phyloP scores from a whole-genome alignment of 2,329 filamentous ascomycete genomes.

The Fusarium circinatum region DNA sequence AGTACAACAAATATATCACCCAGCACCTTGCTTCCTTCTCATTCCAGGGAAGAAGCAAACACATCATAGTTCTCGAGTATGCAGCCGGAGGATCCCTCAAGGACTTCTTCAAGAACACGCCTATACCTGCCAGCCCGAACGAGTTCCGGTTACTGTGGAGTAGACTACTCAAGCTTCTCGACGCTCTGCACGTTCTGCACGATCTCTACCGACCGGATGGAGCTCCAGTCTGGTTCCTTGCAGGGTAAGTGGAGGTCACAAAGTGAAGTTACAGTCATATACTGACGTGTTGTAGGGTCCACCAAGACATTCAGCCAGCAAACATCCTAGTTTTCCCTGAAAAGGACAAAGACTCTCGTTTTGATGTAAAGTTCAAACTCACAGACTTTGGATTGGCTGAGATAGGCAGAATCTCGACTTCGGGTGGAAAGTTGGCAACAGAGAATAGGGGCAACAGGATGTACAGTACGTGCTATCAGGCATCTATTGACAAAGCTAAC shows the following conservation, averaged over 20 bases:
- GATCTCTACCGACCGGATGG: not conserved
- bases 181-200: not conserved
- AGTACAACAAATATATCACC: not conserved
- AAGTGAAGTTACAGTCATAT: not conserved
- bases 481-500: not conserved
- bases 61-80: conserved; percentile 6
- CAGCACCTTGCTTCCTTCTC: conserved; percentile 2
- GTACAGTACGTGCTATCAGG: conserved; percentile 2
- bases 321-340: conserved; percentile 23
- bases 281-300: not conserved
- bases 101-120: not conserved
- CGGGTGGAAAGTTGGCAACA: not conserved
- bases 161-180: not conserved
- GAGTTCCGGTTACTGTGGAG: not conserved
- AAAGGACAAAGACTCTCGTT: rapidly evolving
- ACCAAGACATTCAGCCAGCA: conserved; percentile 15
- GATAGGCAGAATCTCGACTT: not conserved
- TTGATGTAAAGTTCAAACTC: conserved; percentile 6
- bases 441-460: conserved; percentile 9
- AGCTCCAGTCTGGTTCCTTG: not conserved
- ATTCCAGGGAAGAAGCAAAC: not conserved
- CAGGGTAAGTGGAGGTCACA: rapidly evolving
- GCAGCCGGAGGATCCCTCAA: not conserved
- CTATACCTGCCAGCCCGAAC: not conserved
- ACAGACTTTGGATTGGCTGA: conserved; percentile 19